Evolutionary conservation across 805 yeast species (phyloP), one percentile per base, ranked within the genome.

Genomic region (Metschnikowia similis): DNA sequence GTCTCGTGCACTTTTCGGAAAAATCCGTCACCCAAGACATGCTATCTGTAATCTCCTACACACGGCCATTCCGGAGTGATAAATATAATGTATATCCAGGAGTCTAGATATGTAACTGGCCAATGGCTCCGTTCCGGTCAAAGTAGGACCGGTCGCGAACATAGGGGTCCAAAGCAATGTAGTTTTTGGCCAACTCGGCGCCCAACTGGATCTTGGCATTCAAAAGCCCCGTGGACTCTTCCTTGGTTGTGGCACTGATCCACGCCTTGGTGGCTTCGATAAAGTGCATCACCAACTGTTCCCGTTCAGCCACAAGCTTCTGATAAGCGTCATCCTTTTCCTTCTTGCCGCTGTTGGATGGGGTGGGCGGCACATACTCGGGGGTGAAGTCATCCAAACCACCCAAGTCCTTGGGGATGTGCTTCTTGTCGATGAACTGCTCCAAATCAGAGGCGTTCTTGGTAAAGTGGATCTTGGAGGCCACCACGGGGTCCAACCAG

Each of bases 401-500:
- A 14, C 96, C 97, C 55, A 91, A 66, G 35, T 77, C 80, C 54
- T 74, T 70, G 27, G 96, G 91, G 53, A 94, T 76, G 60, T 79
- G 72, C 31, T 80, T 71, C 35, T 66, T 61, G 44, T 79, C 82
- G 41, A 92, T 81, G 64, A 73, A 82, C 57, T 84, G 77, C 47
- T 74, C 77, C 61, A 92, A 69, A 52, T 94, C 97, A 49, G 81
- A 77, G 13, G 72, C 63, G 54, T 72, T 73, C 63, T 86, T 85
- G 28, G 96, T 87, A 70, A 92, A 94, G 39, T 81, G 80, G 59
- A 94, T 87, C 70, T 92, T 92, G 29, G 92, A 77, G 0, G 97
- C 96, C 47, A 92, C 97, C 14, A 88, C 97, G 2, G 98, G 98
- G 66, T 94, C 98, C 53, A 92, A 75, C 98, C 97, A 92, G 59